Evolutionary conservation across 2,329 filamentous ascomycete species (phyloP).

Genomic region (Allantophomopsis lycopodina): DNA sequence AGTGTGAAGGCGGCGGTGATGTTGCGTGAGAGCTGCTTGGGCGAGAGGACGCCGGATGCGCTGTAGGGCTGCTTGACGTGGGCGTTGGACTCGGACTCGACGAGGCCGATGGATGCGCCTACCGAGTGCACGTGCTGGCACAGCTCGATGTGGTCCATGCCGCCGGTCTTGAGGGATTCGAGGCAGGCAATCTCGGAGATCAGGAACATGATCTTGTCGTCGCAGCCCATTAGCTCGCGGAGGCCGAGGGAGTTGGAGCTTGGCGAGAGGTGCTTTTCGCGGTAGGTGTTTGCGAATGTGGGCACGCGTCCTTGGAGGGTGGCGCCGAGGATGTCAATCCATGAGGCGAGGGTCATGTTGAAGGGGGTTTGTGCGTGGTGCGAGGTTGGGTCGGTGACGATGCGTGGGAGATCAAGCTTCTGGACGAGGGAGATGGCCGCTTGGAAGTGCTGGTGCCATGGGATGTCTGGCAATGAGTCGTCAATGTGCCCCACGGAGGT

Average conservation of each 20-base stretch:
- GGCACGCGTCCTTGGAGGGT: constrained; percentile 83
- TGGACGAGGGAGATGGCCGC: constrained; percentile 75
- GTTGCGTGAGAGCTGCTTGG: constrained; percentile 74
- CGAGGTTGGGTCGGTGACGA: constrained; percentile 42
- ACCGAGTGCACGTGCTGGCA: constrained; percentile 85
- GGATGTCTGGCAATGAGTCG: constrained; percentile 77
- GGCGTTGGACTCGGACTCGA: constrained; percentile 46
- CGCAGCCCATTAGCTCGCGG: constrained; percentile 91
- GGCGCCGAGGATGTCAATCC: constrained; percentile 94
- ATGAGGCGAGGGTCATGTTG: constrained; percentile 87
- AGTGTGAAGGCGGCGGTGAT: constrained; percentile 85
- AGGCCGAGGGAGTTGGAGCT: constrained; percentile 54
- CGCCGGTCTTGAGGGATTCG: constrained; percentile 71
- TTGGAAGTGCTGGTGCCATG: constrained; percentile 96
- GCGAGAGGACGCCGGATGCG: constrained; percentile 60
- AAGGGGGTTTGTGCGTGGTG: constrained; percentile 47
- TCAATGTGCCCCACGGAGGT: constrained; percentile 79
- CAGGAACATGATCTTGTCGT: constrained; percentile 93
- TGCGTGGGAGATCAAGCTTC: constrained; percentile 65
- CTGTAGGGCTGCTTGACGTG: constrained; percentile 45
- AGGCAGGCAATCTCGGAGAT: constrained; percentile 96
- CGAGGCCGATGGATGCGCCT: constrained; percentile 72
- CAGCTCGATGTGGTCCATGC: constrained; percentile 73
- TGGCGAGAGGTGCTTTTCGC: constrained; percentile 74
- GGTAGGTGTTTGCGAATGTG: constrained; percentile 86